phyloP scores from a whole-genome alignment of 2,329 filamentous ascomycete genomes.

The Exophiala phaeomuriformis region DNA sequence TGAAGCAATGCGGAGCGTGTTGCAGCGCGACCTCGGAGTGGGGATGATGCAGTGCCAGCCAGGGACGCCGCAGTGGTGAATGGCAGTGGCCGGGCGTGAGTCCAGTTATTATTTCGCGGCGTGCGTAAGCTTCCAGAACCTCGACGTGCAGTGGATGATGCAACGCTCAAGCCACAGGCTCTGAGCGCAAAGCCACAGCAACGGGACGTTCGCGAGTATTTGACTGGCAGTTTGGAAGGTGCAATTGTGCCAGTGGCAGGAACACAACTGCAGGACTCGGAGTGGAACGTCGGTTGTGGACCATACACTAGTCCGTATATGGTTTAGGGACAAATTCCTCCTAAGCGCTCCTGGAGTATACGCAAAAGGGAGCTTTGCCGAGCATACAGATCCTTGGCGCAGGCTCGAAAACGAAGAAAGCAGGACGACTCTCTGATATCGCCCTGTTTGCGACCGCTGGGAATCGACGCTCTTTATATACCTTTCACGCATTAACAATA shows the following conservation, averaged over 20 bases:
- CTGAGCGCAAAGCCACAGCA: not conserved
- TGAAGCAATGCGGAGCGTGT: slow-evolving; percentile 5
- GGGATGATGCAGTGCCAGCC: not conserved
- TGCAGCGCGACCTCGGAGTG: not conserved
- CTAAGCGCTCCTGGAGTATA: not conserved
- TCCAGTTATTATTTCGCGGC: too few relatives aligned
- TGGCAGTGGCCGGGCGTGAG: too few relatives aligned
- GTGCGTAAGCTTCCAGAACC: not conserved
- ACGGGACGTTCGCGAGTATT: not conserved
- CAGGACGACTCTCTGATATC: slow-evolving; percentile 7
- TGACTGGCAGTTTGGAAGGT: too few relatives aligned
- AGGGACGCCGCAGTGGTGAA: too few relatives aligned
- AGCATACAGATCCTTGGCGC: slow-evolving; percentile 11
- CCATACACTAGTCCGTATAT: not conserved
- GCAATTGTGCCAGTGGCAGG: not conserved
- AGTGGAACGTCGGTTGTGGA: not conserved
- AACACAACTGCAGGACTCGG: not conserved
- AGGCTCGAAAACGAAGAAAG: slow-evolving; percentile 2
- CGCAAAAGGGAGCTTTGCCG: slow-evolving; percentile 8
- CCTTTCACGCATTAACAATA: slow-evolving; percentile 32
- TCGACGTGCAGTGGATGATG: not conserved
- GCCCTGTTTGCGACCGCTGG: slow-evolving; percentile 7
- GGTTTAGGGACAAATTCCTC: not conserved
- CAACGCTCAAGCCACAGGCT: slow-evolving; percentile 1
- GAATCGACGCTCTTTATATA: slow-evolving; percentile 24